Conservation (phyloP, 2,329 filamentous ascomycete species). For the Botrytis elliptica region DNA sequence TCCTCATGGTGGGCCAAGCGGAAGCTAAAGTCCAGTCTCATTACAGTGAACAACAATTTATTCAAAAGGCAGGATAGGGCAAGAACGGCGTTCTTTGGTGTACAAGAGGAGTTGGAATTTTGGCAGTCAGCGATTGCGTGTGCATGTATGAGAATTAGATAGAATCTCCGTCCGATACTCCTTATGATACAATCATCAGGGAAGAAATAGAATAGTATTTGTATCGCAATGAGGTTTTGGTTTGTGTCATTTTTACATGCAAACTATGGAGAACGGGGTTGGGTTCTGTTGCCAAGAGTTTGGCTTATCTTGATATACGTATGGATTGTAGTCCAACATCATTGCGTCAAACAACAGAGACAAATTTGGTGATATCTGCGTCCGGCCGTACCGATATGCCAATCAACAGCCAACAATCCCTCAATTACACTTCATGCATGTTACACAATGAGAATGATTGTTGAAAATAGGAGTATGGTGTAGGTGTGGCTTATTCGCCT, state of each 20-base stretch:
- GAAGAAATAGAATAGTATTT: background rate
- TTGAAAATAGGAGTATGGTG: background rate
- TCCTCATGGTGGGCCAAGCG: slow-evolving; percentile 33
- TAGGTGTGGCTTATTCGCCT: background rate
- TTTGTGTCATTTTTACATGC: background rate
- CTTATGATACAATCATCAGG: background rate
- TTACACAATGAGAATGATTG: background rate
- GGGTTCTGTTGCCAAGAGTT: background rate
- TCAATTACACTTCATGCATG: background rate
- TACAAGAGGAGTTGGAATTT: slow-evolving; percentile 14
- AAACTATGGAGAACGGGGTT: background rate
- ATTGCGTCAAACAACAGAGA: background rate
- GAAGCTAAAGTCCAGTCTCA: background rate
- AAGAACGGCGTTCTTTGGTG: slow-evolving; percentile 18
- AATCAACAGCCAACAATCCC: background rate
- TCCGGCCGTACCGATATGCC: background rate
- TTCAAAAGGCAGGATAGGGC: slow-evolving; percentile 20
- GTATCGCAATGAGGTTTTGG: background rate
- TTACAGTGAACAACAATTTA: background rate
- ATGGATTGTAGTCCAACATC: background rate
- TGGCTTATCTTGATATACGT: background rate
- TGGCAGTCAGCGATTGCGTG: background rate
- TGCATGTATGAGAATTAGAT: slow-evolving; percentile 8
- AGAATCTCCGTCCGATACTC: background rate
- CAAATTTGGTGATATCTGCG: background rate